Base-by-base conservation (phyloP, 2,329 filamentous ascomycete species). In the Lojkania enalia region DNA sequence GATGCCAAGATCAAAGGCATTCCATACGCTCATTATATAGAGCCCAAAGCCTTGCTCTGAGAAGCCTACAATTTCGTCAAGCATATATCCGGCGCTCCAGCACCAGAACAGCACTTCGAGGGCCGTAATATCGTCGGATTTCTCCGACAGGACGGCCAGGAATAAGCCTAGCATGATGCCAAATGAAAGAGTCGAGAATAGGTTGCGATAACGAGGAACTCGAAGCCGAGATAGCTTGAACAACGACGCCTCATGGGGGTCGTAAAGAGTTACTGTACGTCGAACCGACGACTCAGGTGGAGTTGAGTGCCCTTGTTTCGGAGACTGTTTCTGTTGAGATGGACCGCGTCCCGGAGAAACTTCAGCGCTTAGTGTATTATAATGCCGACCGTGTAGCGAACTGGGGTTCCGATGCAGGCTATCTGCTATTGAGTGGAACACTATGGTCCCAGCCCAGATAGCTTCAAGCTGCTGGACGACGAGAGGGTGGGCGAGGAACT, bases 21-120 rank as follows among this genome's bases (percentile, higher is more conserved):
- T 96, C 92, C 92, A 96, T 68, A 96, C 94, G 67, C 90, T 95
- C 84, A 96, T 92, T 61, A 96, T 89, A 71, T 96, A 97, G 20
- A 97, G 81, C 27, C 90, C 91, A 67, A 96, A 96, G 2, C 92
- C 92, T 71, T 96, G 90, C 69, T 97, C 92, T 55, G 91, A 96
- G 76, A 96, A 96, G 9, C 91, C 91, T 14, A 96, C 90, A 16
- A 97, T 81, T 71, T 96, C 92, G 61, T 96, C 92, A 21, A 96
- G 82, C 90, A 96, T 95, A 70, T 95, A 96, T 0, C 92, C 92
- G 19, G 90, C 89, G 64, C 90, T 95, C 91, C 92, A 97, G 69
- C 96, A 89, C 92, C 92, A 97, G 71, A 97, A 96, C 11, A 96
- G 69, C 13, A 96, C 76, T 67, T 97, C 92, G 7, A 96, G 74